Conservation (phyloP, 306 rosid species). For the Begonia masoniana region DNA sequence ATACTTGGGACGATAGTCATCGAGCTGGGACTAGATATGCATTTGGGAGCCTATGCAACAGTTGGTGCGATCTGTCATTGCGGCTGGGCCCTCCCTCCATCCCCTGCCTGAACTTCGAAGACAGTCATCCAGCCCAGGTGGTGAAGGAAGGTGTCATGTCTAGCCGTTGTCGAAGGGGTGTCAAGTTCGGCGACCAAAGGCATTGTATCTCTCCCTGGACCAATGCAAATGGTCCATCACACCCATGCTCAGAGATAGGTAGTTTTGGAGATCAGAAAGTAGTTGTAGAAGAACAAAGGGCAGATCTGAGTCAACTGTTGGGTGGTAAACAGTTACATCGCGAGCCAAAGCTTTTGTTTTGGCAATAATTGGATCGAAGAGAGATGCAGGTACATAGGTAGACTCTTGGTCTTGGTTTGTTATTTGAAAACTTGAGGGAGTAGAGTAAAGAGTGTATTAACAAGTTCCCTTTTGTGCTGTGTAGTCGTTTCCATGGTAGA, state of each 20-base stretch:
- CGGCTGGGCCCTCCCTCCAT: slow-evolving; percentile 34
- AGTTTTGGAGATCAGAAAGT: slow-evolving; percentile 6
- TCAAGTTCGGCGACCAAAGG: slow-evolving; percentile 9
- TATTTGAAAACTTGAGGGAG: not conserved
- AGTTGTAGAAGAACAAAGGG: slow-evolving; percentile 25
- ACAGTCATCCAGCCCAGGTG: slow-evolving; percentile 5
- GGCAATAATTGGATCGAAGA: slow-evolving; percentile 11
- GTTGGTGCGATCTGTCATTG: slow-evolving; percentile 53
- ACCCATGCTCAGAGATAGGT: slow-evolving; percentile 4
- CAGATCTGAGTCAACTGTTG: slow-evolving; percentile 10
- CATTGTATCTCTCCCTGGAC: slow-evolving; percentile 7
- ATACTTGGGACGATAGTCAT: slow-evolving; percentile 10
- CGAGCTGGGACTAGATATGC: slow-evolving; percentile 7
- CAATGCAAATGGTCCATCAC: slow-evolving; percentile 9
- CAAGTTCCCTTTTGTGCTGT: too few relatives aligned
- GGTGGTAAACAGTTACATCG: slow-evolving; percentile 6
- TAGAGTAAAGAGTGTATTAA: too few relatives aligned
- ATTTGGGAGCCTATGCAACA: slow-evolving; percentile 9
- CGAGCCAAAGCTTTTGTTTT: slow-evolving; percentile 23
- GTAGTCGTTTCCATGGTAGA: too few relatives aligned
- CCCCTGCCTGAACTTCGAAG: slow-evolving; percentile 14
- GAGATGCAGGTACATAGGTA: slow-evolving; percentile 22
- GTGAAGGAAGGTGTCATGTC: slow-evolving; percentile 12
- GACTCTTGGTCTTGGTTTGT: slow-evolving; percentile 9
- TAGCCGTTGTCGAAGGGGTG: not conserved